These are phyloP conservation scores for Rhinocladiella mackenziei DNA, from an alignment of 2,329 filamentous ascomycete genomes.

Conservation along the genomic window DNA sequence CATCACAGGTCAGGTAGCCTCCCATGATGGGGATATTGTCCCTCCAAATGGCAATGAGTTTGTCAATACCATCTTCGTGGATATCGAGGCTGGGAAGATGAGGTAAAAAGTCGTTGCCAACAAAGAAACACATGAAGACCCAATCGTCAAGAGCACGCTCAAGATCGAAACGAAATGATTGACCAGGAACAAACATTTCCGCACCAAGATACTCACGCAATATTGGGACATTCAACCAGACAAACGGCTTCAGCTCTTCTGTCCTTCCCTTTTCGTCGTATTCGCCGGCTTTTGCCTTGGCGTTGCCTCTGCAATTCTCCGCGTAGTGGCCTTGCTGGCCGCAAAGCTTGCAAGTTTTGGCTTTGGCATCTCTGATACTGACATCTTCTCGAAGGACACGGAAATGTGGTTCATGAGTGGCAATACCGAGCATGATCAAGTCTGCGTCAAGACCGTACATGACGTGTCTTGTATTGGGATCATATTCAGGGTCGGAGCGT, in stretches of 20 bases:
- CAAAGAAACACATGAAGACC: slow-evolving; percentile 99
- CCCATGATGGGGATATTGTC: slow-evolving; percentile 89
- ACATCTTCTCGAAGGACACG: slow-evolving; percentile 95
- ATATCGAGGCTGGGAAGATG: slow-evolving; percentile 97
- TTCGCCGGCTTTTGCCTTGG: slow-evolving; percentile 72
- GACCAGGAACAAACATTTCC: slow-evolving; percentile 76
- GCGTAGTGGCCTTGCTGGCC: slow-evolving; percentile 90
- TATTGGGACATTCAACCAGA: slow-evolving; percentile 93
- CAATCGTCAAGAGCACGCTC: slow-evolving; percentile 94
- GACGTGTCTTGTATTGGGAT: slow-evolving; percentile 95
- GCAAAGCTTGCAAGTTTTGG: slow-evolving; percentile 79
- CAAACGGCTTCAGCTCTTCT: slow-evolving; percentile 78
- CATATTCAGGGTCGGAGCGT: slow-evolving; percentile 80
- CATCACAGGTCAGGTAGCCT: slow-evolving; percentile 93
- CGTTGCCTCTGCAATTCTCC: slow-evolving; percentile 74
- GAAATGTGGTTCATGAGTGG: slow-evolving; percentile 96
- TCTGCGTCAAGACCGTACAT: slow-evolving; percentile 98
- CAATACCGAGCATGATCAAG: slow-evolving; percentile 96
- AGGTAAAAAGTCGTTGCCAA: slow-evolving; percentile 96
- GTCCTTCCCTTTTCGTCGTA: slow-evolving; percentile 75
- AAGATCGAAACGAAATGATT: slow-evolving; percentile 86
- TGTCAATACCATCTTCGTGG: slow-evolving; percentile 94
- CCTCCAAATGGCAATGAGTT: slow-evolving; percentile 92
- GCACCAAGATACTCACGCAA: slow-evolving; percentile 88
- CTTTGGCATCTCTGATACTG: slow-evolving; percentile 82